phyloP scores from a whole-genome alignment of 345 rosid species.

The Populus pruinosa region DNA sequence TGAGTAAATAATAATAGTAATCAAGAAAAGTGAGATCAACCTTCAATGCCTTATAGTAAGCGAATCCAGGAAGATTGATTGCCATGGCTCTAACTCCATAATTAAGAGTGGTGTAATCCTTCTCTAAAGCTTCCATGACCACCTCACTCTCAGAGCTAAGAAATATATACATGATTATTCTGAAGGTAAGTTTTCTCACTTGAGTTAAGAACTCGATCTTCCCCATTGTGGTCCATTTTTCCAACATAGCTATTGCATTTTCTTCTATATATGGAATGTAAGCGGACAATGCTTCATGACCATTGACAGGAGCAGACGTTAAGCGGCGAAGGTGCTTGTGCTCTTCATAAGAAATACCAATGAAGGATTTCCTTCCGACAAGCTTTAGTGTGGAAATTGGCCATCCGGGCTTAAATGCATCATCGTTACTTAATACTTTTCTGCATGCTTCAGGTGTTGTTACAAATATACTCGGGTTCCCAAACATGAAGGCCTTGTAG shows the following conservation, averaged over 20 bases:
- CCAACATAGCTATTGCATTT: slow-evolving; percentile 43
- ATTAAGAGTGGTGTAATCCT: slow-evolving; percentile 68
- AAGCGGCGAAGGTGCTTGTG: slow-evolving; percentile 81
- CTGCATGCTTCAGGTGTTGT: slow-evolving; percentile 64
- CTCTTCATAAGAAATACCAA: slow-evolving; percentile 64
- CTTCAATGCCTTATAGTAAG: slow-evolving; percentile 77
- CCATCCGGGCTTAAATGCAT: slow-evolving; percentile 78
- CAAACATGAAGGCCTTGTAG: slow-evolving; percentile 83
- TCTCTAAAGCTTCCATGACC: slow-evolving; percentile 64
- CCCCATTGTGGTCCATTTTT: slow-evolving; percentile 65
- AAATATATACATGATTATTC: slow-evolving; percentile 75
- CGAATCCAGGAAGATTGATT: slow-evolving; percentile 81
- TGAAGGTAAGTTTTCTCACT: slow-evolving; percentile 73
- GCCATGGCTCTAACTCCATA: slow-evolving; percentile 86
- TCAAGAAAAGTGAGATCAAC: slow-evolving; percentile 18
- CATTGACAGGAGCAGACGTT: slow-evolving; percentile 77
- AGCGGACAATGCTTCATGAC: slow-evolving; percentile 62
- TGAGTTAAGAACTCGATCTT: slow-evolving; percentile 63
- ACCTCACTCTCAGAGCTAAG: slow-evolving; percentile 63
- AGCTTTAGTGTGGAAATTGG: slow-evolving; percentile 60
- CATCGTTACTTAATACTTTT: slow-evolving; percentile 63
- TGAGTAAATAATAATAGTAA: not conserved
- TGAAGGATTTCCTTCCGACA: slow-evolving; percentile 74
- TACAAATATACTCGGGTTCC: slow-evolving; percentile 71
- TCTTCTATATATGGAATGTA: slow-evolving; percentile 68